phyloP scores from a whole-genome alignment of 2,329 filamentous ascomycete genomes.

The Colletotrichum spaethianum region DNA sequence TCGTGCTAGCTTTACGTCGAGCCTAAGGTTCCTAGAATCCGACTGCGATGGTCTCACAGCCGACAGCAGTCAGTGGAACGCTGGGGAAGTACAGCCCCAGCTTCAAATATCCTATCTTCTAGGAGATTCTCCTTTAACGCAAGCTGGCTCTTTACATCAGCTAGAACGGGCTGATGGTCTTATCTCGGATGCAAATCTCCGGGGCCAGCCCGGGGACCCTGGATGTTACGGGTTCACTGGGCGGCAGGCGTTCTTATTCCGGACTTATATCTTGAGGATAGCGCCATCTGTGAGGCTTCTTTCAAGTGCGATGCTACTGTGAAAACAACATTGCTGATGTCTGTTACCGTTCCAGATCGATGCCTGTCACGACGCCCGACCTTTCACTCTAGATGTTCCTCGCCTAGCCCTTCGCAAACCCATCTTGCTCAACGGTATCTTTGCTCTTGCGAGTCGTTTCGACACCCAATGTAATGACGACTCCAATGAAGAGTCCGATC shows the following conservation, averaged over 20 bases:
- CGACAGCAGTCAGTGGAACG: conserved; percentile 9
- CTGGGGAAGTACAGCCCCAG: conserved; percentile 20
- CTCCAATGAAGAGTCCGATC: conserved; percentile 48
- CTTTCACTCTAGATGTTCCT: conserved; percentile 62
- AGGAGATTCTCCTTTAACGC: conserved; percentile 21
- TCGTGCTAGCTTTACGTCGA: conserved; percentile 6
- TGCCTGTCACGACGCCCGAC: conserved; percentile 44
- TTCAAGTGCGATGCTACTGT: not conserved
- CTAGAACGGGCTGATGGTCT: conserved; percentile 6
- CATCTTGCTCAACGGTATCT: conserved; percentile 61
- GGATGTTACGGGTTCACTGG: conserved; percentile 29
- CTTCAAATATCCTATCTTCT: conserved; percentile 34
- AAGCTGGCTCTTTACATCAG: conserved; percentile 4
- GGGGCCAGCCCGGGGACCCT: not conserved
- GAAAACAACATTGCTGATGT: not conserved
- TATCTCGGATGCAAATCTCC: not conserved
- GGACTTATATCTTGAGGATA: conserved; percentile 36
- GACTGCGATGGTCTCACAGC: conserved; percentile 3
- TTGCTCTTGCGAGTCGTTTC: conserved; percentile 61
- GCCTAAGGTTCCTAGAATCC: conserved; percentile 11
- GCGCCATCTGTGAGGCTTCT: conserved; percentile 18
- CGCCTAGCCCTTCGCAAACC: conserved; percentile 61
- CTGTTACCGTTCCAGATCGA: conserved; percentile 16
- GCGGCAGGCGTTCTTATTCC: conserved; percentile 29
- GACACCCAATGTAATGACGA: conserved; percentile 54